Evolutionary conservation across 2,329 filamentous ascomycete genomes (phyloP), one percentile per base, ranked within the genome.

Genomic region (Fusarium palustre): DNA sequence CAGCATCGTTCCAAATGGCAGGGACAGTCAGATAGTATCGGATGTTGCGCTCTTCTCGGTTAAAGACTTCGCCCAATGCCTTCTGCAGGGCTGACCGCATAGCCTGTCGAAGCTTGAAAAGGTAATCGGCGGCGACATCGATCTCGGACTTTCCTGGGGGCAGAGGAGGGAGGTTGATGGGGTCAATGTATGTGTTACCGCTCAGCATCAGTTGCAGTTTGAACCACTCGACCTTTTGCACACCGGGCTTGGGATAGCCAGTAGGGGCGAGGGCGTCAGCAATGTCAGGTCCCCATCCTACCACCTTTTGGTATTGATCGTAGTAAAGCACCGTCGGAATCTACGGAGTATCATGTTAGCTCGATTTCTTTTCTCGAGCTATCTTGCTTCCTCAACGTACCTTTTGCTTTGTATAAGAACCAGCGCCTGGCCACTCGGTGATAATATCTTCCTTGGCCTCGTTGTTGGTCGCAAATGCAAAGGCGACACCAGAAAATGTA

Each of bases 191-290:
- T 45, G 96, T 98, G 86, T 98, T 98, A 69, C 96, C 96, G 64
- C 94, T 97, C 68, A 97, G 87, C 96, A 98, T 98, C 59, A 99
- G 89, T 83, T 99, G 96, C 73, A 99, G 88, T 86, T 98, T 98
- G 88, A 99, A 98, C 96, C 96, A 99, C 83, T 98, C 96, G 25
- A 98, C 95, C 84, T 98, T 98, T 81, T 98, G 96, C 73, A 99
- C 95, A 70, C 95, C 95, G 34, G 93, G 93, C 85, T 98, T 98
- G 73, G 96, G 96, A 80, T 98, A 98, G 68, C 96, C 96, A 41
- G 96, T 98, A 31, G 96, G 96, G 55, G 96, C 95, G 70, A 98
- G 88, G 69, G 96, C 96, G 82, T 98, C 95, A 65, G 96, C 93
- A 75, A 98, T 98, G 85, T 99, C 96, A 59, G 95, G 94, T 67